Evolutionary conservation across 148 eudicot genomes (phyloP).

Genomic region (Dianthus caryophyllus): DNA sequence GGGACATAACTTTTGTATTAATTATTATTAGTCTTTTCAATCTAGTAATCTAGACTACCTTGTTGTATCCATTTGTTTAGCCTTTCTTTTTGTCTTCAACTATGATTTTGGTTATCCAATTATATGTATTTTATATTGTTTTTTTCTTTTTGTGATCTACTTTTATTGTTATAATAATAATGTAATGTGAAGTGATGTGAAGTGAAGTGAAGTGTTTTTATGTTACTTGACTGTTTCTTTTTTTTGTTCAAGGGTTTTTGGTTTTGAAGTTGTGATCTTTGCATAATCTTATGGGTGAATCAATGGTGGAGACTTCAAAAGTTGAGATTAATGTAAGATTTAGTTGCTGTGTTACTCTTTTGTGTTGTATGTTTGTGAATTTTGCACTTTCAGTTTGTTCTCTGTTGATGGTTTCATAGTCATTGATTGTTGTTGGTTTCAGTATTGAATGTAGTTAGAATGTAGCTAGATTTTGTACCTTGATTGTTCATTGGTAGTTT

Average conservation of each 20-base stretch:
- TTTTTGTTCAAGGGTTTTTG: conserved; percentile 11
- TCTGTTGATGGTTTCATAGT: conserved; percentile 12
- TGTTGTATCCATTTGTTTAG: conserved; percentile 4
- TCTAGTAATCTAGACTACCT: conserved; percentile 6
- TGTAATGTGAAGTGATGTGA: conserved; percentile 18
- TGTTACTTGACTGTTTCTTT: conserved; percentile 19
- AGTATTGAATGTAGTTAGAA: not conserved
- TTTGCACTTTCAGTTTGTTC: conserved; percentile 7
- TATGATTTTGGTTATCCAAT: conserved; percentile 25
- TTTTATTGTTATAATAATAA: conserved; percentile 8
- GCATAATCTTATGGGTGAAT: conserved; percentile 56
- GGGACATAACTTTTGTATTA: conserved; percentile 21
- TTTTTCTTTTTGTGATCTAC: conserved; percentile 33
- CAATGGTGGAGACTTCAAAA: conserved; percentile 45
- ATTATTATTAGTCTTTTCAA: conserved; percentile 13
- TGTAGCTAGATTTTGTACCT: no score
- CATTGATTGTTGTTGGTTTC: conserved; percentile 23
- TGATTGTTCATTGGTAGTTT: no score
- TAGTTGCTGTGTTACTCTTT: conserved; percentile 12
- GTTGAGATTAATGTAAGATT: conserved; percentile 56
- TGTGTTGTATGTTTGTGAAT: not conserved
- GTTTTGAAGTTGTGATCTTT: conserved; percentile 25
- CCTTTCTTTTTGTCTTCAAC: conserved; percentile 36
- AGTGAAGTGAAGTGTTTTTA: conserved; percentile 14
- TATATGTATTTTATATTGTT: conserved; percentile 1